Percentiles rank a stretch among this genome's conserved stretches.
Conservation (phyloP, 148 eudicot species). For the Heliosperma pusillum region DNA sequence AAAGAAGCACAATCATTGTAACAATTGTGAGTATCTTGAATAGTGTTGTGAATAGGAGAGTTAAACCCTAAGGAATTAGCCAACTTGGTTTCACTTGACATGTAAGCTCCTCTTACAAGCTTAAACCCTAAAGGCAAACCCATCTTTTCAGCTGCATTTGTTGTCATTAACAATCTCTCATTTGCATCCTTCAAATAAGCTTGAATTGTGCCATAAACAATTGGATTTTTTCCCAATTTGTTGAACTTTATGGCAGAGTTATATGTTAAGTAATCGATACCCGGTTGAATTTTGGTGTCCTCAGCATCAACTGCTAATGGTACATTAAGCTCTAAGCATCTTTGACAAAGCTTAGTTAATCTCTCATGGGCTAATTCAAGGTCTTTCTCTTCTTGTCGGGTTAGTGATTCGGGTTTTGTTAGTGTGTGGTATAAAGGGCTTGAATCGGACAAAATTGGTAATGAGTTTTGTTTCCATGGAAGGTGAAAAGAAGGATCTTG, state of each 20-base stretch:
- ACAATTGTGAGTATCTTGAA: slow-evolving; percentile 66
- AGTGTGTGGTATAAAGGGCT: slow-evolving; percentile 88
- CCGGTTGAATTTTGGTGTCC: slow-evolving; percentile 74
- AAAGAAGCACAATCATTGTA: slow-evolving; percentile 72
- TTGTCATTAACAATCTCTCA: slow-evolving; percentile 50
- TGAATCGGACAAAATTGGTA: slow-evolving; percentile 58
- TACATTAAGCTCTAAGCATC: slow-evolving; percentile 54
- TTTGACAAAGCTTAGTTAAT: slow-evolving; percentile 43
- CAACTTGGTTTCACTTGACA: slow-evolving; percentile 59
- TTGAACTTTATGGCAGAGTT: slow-evolving; percentile 50
- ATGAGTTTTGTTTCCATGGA: slow-evolving; percentile 75
- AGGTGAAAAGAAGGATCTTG: slow-evolving; percentile 51
- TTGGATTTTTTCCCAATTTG: slow-evolving; percentile 37
- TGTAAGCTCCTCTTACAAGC: slow-evolving; percentile 89
- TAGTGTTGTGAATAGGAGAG: slow-evolving; percentile 64
- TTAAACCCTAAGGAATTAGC: slow-evolving; percentile 63
- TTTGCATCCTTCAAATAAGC: slow-evolving; percentile 72
- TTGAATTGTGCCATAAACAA: slow-evolving; percentile 69
- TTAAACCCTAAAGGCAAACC: slow-evolving; percentile 77
- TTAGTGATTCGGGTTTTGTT: slow-evolving; percentile 54
- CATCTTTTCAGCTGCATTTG: slow-evolving; percentile 53
- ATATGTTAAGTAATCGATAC: slow-evolving; percentile 78
- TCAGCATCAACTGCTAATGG: slow-evolving; percentile 84
- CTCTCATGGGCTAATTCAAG: slow-evolving; percentile 59
- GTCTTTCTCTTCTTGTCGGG: slow-evolving; percentile 63